Percentiles rank a stretch among this genome's conserved stretches.
Conservation (phyloP, 78 protist genomes). For the Dictyostelium firmibasis region DNA sequence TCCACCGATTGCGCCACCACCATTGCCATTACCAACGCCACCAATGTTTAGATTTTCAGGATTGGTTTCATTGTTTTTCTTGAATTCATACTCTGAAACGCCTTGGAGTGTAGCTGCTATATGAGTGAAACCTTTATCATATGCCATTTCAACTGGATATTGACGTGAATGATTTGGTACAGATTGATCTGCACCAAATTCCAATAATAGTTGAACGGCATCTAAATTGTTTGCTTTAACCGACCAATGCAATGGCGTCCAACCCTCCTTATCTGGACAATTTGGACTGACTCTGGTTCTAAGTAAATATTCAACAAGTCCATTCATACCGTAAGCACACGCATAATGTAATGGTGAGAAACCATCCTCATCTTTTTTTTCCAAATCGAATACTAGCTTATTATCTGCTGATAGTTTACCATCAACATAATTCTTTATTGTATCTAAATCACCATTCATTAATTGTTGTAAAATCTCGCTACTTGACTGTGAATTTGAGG, state of each 20-base stretch:
- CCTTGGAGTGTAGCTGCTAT: conserved; percentile 57
- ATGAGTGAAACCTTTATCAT: conserved; percentile 58
- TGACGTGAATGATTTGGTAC: conserved; percentile 40
- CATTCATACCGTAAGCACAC: conserved; percentile 69
- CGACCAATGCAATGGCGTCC: conserved; percentile 76
- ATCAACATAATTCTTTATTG: conserved; percentile 26
- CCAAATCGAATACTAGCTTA: conserved; percentile 35
- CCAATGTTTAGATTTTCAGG: neutral
- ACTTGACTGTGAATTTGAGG: neutral
- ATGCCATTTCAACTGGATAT: conserved; percentile 70
- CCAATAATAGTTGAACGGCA: conserved; percentile 35
- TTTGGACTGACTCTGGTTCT: conserved; percentile 22
- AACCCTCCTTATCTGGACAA: conserved; percentile 54
- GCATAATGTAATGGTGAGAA: conserved; percentile 72
- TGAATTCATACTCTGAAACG: neutral
- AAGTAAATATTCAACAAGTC: conserved; percentile 45
- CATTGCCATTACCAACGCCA: neutral
- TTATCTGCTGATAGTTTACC: neutral
- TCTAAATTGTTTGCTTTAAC: conserved; percentile 57
- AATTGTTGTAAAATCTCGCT: conserved; percentile 28
- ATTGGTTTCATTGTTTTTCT: conserved; percentile 10
- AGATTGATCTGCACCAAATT: conserved; percentile 48
- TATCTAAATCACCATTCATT: conserved; percentile 40
- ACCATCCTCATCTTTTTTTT: conserved; percentile 60
- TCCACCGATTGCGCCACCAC: neutral